Base-by-base conservation (phyloP, 768 basidiomycete genomes). In the Cystofilobasidium bisporidii region DNA sequence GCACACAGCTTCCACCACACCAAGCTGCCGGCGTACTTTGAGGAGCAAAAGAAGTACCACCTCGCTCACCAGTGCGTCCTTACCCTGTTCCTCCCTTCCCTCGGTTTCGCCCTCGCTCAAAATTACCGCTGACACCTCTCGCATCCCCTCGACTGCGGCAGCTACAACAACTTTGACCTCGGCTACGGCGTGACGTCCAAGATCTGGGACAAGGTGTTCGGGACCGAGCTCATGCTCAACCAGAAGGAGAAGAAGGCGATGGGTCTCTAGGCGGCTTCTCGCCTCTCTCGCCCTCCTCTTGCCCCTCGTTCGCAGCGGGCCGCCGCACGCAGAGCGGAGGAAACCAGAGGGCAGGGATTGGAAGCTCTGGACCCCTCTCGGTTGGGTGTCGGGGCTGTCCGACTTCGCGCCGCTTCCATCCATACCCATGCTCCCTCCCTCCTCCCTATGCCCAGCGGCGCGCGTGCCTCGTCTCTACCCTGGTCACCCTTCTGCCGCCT, bases 1-100 rank as follows among this genome's bases (percentile, higher is more conserved):
- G 6, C 59, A 2, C 41, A 8, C 53, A 64, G 63, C 36, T 81
- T 92, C 65, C 92, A 94, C 75, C 91, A 96, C 79, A 87, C 88
- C 3, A 84, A 81, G 72, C 83, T 94, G 28, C 91, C 91, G 3
- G 80, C 85, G 41, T 96, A 97, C 79, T 76, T 98, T 79, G 82
- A 82, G 67, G 87, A 91, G 75, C 87, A 89, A 88, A 99, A 99
- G 81, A 89, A 89, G 75, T 98, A 97, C 75, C 96, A 99, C 73
- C 83, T 99, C 71, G 92, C 91, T 10, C 93, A 97, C 75, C 94
- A 97, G 77, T 96, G 94, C 81, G 59, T 45, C n/a, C 59, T 22
- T 36, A 2, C n/a, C 22, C 8, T 60, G 5, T 8, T 45, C 38
- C 8, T 18, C 2, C 15, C 28, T 41, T 40, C 36, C n/a, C 12